Conservation (phyloP, 1,139 yeast species). For the Spencermartinsiella ligniputridi region DNA sequence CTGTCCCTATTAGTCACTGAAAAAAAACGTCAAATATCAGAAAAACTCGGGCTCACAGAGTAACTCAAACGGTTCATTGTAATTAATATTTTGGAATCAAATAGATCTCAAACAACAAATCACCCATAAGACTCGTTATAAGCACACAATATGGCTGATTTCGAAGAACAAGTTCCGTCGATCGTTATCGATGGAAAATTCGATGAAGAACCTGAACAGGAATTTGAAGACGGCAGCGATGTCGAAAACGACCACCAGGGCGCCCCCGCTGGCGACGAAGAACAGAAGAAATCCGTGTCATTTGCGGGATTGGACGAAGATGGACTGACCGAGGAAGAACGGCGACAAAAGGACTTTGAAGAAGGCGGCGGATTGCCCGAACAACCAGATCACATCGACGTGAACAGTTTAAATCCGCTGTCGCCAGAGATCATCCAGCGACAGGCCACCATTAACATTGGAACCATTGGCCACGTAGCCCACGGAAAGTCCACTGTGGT, state of each 20-base stretch:
- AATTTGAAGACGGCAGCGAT: conserved; percentile 46
- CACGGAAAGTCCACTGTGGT: conserved; percentile 99
- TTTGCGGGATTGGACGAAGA: conserved; percentile 68
- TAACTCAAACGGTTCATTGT: too few species aligned
- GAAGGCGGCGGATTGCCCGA: conserved; percentile 99
- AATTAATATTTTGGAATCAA: too few species aligned
- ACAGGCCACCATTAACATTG: conserved; percentile 98
- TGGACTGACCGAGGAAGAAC: conserved; percentile 53
- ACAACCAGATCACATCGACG: conserved; percentile 88
- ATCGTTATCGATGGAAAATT: conserved; percentile 74
- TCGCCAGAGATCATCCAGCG: conserved; percentile 95
- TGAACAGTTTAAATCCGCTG: conserved; percentile 70
- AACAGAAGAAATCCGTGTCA: conserved; percentile 69
- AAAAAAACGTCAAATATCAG: too few species aligned
- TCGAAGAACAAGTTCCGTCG: conserved; percentile 81
- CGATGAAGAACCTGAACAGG: conserved; percentile 41
- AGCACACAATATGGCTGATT: conserved; percentile 52
- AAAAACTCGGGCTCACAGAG: too few species aligned
- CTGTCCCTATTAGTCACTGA: too few species aligned
- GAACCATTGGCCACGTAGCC: conserved; percentile 99
- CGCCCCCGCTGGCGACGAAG: conserved; percentile 30
- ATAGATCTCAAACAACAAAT: too few species aligned
- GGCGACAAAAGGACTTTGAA: conserved; percentile 80
- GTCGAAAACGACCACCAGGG: conserved; percentile 37
- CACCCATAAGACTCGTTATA: too few species aligned